Conservation (phyloP, 2,329 filamentous ascomycete genomes). For the Venturia oleaginea region DNA sequence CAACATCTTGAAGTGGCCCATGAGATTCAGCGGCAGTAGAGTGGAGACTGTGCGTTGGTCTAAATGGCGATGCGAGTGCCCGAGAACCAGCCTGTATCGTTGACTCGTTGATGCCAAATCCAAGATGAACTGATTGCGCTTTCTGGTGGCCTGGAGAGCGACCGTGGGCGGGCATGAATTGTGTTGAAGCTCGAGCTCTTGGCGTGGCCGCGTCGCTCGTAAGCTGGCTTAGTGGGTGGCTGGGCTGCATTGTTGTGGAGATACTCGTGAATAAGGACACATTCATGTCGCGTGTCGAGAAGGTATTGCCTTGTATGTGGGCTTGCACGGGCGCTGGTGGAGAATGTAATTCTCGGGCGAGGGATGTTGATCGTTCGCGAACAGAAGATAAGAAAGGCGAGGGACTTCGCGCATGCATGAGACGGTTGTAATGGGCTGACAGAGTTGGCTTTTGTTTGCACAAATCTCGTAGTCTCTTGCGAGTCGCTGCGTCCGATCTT, state of each 20-base stretch:
- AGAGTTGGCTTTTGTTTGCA: conserved; percentile 54
- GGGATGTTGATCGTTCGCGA: conserved; percentile 12
- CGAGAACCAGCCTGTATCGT: conserved; percentile 9
- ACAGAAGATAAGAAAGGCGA: conserved; percentile 43
- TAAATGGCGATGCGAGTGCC: conserved; percentile 36
- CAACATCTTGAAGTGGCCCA: conserved; percentile 18
- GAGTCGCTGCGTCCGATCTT: conserved; percentile 47
- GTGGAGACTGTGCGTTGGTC: conserved; percentile 25
- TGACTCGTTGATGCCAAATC: conserved; percentile 30
- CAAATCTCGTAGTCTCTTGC: conserved; percentile 48
- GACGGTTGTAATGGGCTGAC: conserved; percentile 54
- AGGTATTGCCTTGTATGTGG: conserved; percentile 17
- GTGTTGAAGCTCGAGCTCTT: conserved; percentile 29
- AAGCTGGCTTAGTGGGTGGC: conserved; percentile 39
- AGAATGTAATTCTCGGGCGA: conserved; percentile 5
- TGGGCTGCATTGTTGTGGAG: conserved; percentile 42
- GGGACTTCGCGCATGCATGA: conserved; percentile 51
- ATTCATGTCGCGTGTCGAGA: conserved; percentile 42
- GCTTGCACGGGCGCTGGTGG: neutral
- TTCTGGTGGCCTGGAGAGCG: conserved; percentile 43
- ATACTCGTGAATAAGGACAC: conserved; percentile 43
- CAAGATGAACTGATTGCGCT: conserved; percentile 41
- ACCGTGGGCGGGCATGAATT: conserved; percentile 27
- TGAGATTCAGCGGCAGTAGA: conserved; percentile 22
- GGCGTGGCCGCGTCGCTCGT: conserved; percentile 25